Conservation (phyloP, 164 flowering plant species). For the Warburgia ugandensis region DNA sequence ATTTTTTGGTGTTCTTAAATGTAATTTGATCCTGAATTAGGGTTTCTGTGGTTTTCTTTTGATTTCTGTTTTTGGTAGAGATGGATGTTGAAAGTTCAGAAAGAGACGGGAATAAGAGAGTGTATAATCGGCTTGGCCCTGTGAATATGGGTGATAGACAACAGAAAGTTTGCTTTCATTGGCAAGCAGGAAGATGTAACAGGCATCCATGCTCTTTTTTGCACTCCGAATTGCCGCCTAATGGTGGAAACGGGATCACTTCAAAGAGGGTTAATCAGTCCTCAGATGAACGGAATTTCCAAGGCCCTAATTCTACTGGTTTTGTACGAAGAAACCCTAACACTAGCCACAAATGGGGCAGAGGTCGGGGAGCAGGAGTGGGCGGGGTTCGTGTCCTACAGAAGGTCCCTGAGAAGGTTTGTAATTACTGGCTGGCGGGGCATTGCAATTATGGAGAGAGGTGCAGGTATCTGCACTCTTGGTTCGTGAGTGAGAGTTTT, state of each 20-base stretch:
- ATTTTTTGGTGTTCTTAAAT: too few species aligned
- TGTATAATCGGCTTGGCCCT: constrained; percentile 19
- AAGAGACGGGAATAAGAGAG: constrained; percentile 18
- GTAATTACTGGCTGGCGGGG: constrained; percentile 67
- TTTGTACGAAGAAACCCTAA: constrained; percentile 8
- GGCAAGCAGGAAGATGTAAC: constrained; percentile 65
- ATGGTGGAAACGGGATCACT: constrained; percentile 7
- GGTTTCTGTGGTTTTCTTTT: not conserved
- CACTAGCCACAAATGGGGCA: constrained; percentile 38
- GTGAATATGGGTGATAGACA: constrained; percentile 9
- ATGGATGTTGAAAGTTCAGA: constrained; percentile 22
- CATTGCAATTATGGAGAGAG: constrained; percentile 59
- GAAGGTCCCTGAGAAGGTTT: constrained; percentile 49
- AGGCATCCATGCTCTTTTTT: constrained; percentile 46
- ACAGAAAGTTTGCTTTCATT: constrained; percentile 60
- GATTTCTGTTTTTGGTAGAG: not conserved
- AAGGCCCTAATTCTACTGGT: too few species aligned
- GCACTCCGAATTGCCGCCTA: constrained; percentile 45
- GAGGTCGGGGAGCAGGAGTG: constrained; percentile 20
- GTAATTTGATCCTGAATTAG: constrained; percentile 1
- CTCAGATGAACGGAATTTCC: constrained; percentile 22
- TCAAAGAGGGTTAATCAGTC: constrained; percentile 28
- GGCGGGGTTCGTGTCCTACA: constrained; percentile 10
- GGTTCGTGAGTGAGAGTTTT: constrained; percentile 62
- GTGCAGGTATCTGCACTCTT: constrained; percentile 68